Base-by-base conservation (phyloP, 2,329 filamentous ascomycete species). In the Alternaria sp. region DNA sequence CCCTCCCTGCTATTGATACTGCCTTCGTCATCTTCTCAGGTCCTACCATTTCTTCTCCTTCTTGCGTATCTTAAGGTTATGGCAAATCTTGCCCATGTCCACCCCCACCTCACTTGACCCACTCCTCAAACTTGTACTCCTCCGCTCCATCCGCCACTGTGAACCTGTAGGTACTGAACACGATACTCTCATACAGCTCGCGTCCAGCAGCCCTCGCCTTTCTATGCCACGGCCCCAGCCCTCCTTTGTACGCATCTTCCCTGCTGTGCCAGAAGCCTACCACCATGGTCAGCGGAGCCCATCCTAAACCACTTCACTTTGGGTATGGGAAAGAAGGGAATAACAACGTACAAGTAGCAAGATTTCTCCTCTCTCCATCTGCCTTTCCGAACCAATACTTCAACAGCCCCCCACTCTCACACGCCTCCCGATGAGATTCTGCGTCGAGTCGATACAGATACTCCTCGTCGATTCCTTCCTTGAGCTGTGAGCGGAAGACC, bases 371-470 rank as follows among this genome's bases (percentile, higher is more conserved):
- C 55, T 91, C 84, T 46, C 79, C 82, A 81, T 96, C 89, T 19
- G 91, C 90, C 32, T 83, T 84, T 3, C 93, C 93, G 79, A 96
- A 97, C 93, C 94, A 97, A 80, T 97, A 97, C 79, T 97, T 97
- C 75, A 97, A 81, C 75, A 97, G 87, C 0, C 93, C 93, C 6
- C 93, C 93, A 72, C 89, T 92, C 43, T 86, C 86, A 17, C 90
- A 90, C 12, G 94, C 94, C 78, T 97, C 93, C 23, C 87, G 85
- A 77, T 97, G 93, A 7, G 91, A 91, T 62, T 88, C 88, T 74
- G 90, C 89, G 80, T 97, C 94, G 30, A 97, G 85, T 25, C 85
- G 84, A 44, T 89, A 89, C 43, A 97, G 85, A 62, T 90, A 85
- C 11, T 87, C 86, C 62, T 88, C 88, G 66, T 93, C 88, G 1